Base-by-base conservation (phyloP, 495 filamentous ascomycete genomes). In the Xylaria sp. region DNA sequence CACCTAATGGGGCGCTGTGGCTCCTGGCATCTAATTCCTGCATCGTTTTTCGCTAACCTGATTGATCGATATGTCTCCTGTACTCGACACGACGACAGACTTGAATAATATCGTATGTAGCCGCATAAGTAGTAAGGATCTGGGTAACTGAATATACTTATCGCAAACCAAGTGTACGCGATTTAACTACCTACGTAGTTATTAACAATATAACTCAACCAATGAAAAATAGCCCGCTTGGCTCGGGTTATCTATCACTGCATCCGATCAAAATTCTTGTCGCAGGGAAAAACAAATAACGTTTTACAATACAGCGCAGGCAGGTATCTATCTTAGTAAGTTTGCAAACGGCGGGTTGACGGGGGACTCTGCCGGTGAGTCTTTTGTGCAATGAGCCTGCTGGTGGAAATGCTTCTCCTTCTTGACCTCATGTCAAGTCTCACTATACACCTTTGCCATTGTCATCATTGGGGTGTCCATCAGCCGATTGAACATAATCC, bases 241-340 rank as follows among this genome's bases (percentile, higher is more conserved):
- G 7, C 26, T 55, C 12, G 21, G 9, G 1, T 29, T 50, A 11
- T 8, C 11, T 24, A 11, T 1, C 0, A 21, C 46, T 1, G 8
- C 46, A n/a, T 50, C 46, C 46, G 19, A 37, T 64, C 40, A 50
- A 52, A 19, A n/a, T 7, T 3, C 37, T 62, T 21, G 19, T 37
- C 31, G 26, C 5, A 9, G 7, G 26, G 12, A 21, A 44, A 67
- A n/a, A n/a, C 35, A 12, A 41, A 40, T 24, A 52, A 48, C 17
- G 4, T 68, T 21, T 68, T 31, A 5, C 8, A n/a, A 43, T n/a
- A 9, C 19, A 35, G 24, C 8, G 53, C 29, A 68, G 48, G 44
- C n/a, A 68, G 53, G 66, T 59, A 68, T 59, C 66, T 68, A 68
- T 46, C 12, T 59, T 9, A 19, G 8, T 14, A 59, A 59, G 19